Percentiles rank a stretch among this genome's conserved stretches.
Conservation (phyloP, 306 rosid genomes). For the Trichosanthes cucumerina region DNA sequence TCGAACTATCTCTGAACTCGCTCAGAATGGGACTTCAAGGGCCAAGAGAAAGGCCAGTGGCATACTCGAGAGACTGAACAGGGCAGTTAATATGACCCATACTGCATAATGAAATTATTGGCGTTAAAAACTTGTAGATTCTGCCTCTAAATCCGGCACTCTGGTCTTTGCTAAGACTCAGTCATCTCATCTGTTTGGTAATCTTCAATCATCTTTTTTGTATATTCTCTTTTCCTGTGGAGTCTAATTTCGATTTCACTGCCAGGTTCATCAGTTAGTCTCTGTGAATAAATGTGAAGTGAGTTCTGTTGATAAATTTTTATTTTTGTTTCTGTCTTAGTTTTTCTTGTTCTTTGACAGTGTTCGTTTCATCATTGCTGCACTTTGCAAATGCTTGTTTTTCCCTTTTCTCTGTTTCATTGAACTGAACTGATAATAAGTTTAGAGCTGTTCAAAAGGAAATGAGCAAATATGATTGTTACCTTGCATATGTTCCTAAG, state of each 20-base stretch:
- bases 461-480: neutral
- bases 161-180: slow-evolving; percentile 4
- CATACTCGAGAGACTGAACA: slow-evolving; percentile 80
- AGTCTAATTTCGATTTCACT: neutral
- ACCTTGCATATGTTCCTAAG: neutral
- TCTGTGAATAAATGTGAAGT: slow-evolving; percentile 30
- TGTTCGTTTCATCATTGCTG: neutral
- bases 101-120: slow-evolving; percentile 41
- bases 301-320: slow-evolving; percentile 4
- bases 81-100: slow-evolving; percentile 64
- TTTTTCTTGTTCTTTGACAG: neutral
- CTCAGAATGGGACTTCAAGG: slow-evolving; percentile 78
- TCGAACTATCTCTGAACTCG: slow-evolving; percentile 63
- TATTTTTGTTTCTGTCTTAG: neutral
- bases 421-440: slow-evolving; percentile 7
- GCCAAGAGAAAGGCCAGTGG: slow-evolving; percentile 84
- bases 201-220: slow-evolving; percentile 24
- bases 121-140: slow-evolving; percentile 40
- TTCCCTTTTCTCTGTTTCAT: neutral
- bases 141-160: slow-evolving; percentile 26
- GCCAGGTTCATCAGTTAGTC: slow-evolving; percentile 23
- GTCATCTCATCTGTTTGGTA: slow-evolving; percentile 15
- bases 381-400: neutral
- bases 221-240: slow-evolving; percentile 7
- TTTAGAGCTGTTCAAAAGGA: neutral